Evolutionary conservation across 306 rosid genomes (phyloP).

Genomic region (Lathyrus tuberosus): DNA sequence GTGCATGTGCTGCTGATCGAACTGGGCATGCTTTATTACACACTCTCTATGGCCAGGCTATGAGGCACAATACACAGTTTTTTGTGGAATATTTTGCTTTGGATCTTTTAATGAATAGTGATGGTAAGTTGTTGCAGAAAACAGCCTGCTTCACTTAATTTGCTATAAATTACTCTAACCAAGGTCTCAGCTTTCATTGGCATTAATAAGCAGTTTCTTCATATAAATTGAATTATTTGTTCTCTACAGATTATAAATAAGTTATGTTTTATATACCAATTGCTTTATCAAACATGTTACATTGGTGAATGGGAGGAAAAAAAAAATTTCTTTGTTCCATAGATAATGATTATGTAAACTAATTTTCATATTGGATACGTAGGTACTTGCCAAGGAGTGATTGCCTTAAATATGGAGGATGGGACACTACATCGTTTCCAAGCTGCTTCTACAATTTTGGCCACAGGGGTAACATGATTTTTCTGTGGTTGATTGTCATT

Average conservation of each 20-base stretch:
- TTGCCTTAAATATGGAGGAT: slow-evolving; percentile 88
- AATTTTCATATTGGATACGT: slow-evolving; percentile 39
- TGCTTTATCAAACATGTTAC: slow-evolving; percentile 11
- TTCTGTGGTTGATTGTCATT: slow-evolving; percentile 23
- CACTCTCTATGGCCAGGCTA: slow-evolving; percentile 95
- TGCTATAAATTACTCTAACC: slow-evolving; percentile 11
- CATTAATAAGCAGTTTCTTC: neutral
- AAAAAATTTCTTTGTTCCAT: neutral
- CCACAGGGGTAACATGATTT: slow-evolving; percentile 74
- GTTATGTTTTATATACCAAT: slow-evolving; percentile 8
- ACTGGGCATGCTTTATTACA: slow-evolving; percentile 92
- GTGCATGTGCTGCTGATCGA: slow-evolving; percentile 98
- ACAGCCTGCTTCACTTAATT: neutral
- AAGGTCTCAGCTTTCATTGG: neutral
- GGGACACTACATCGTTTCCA: slow-evolving; percentile 93
- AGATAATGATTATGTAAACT: slow-evolving; percentile 10
- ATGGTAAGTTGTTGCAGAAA: slow-evolving; percentile 56
- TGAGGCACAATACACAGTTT: slow-evolving; percentile 90
- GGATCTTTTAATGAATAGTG: slow-evolving; percentile 82
- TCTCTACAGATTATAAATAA: slow-evolving; percentile 45
- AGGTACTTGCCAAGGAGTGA: slow-evolving; percentile 95
- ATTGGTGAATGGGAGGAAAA: neutral
- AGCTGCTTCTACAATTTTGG: slow-evolving; percentile 84
- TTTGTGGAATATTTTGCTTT: slow-evolving; percentile 91
- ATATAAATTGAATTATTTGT: slow-evolving; percentile 1